A percentile compares a stretch with the other conserved stretches of the same genome.
phyloP scores from a whole-genome alignment of 2,329 filamentous ascomycete species.

The Verticillium nonalfalfae region DNA sequence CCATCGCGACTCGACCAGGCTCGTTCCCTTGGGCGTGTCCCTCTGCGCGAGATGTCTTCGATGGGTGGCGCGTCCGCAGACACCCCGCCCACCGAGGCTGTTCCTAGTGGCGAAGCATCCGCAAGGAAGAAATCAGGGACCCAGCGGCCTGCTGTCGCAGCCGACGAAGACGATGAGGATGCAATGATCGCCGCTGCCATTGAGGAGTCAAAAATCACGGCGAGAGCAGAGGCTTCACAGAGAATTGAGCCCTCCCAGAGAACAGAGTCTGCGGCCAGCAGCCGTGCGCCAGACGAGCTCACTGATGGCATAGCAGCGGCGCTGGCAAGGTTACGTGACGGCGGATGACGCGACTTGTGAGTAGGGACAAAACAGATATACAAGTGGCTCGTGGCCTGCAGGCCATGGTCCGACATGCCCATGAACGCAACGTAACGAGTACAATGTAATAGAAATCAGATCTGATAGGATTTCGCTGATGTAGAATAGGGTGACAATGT shows the following conservation, averaged over 20 bases:
- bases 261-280: conserved; percentile 1
- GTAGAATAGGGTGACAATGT: no score
- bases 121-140: not conserved
- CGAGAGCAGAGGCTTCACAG: conserved; percentile 17
- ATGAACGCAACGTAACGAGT: no score
- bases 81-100: not conserved
- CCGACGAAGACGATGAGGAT: conserved; percentile 41
- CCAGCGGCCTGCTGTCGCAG: not conserved
- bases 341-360: not conserved
- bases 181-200: conserved; percentile 41
- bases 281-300: conserved; percentile 24
- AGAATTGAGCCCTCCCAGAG: conserved; percentile 15
- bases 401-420: no score
- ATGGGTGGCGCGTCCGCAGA: not conserved
- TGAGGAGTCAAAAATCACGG: conserved; percentile 36
- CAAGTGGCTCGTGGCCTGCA: no score
- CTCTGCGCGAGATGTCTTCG: conserved; percentile 31
- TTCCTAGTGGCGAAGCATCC: not conserved
- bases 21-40: conserved; percentile 30
- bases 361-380: no score
- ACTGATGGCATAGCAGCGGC: conserved; percentile 55
- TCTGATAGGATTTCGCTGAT: no score
- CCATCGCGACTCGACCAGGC: conserved; percentile 27
- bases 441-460: no score
- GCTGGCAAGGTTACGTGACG: conserved; percentile 45